Percentiles rank a stretch among this genome's conserved stretches.
Conservation (phyloP, 1,284 basidiomycete genomes). For the Fistulina hepatica region DNA sequence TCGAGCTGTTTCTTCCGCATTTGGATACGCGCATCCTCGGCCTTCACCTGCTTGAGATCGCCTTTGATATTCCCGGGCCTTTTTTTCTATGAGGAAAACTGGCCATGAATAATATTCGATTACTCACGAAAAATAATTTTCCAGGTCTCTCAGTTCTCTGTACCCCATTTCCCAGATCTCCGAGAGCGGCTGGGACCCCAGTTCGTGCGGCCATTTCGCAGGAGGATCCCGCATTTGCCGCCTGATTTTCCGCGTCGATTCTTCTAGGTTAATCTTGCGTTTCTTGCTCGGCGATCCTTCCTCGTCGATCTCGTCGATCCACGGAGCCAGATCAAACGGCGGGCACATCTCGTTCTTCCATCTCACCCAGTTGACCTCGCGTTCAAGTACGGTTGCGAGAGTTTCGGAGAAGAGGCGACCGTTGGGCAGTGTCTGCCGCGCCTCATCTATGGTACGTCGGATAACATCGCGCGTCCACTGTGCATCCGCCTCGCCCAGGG, state of each 20-base stretch:
- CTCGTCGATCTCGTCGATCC: slow-evolving; percentile 40
- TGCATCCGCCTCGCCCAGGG: slow-evolving; percentile 49
- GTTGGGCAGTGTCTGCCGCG: slow-evolving; percentile 62
- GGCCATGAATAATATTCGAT: too few species aligned
- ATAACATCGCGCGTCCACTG: slow-evolving; percentile 68
- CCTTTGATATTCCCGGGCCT: slow-evolving; percentile 64
- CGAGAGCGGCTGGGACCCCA: slow-evolving; percentile 56
- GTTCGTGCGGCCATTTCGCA: slow-evolving; percentile 46
- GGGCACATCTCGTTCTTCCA: slow-evolving; percentile 76
- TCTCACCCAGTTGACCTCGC: slow-evolving; percentile 78
- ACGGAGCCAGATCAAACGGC: slow-evolving; percentile 63
- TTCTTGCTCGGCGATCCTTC: not conserved
- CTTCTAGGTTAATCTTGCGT: slow-evolving; percentile 13
- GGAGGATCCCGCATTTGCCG: slow-evolving; percentile 42
- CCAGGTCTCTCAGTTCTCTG: too few species aligned
- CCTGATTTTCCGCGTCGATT: slow-evolving; percentile 43
- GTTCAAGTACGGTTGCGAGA: slow-evolving; percentile 54
- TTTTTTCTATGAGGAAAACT: too few species aligned
- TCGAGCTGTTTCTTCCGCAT: slow-evolving; percentile 46
- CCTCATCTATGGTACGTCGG: slow-evolving; percentile 53
- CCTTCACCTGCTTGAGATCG: slow-evolving; percentile 58
- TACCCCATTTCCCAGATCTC: slow-evolving; percentile 78
- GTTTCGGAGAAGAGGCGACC: slow-evolving; percentile 68
- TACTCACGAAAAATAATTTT: too few species aligned
- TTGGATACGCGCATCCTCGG: slow-evolving; percentile 52